Evolutionary conservation across 176 grass and related monocot species (phyloP), one percentile per base, ranked within the genome.

Genomic region (Cenchrus purpureus): DNA sequence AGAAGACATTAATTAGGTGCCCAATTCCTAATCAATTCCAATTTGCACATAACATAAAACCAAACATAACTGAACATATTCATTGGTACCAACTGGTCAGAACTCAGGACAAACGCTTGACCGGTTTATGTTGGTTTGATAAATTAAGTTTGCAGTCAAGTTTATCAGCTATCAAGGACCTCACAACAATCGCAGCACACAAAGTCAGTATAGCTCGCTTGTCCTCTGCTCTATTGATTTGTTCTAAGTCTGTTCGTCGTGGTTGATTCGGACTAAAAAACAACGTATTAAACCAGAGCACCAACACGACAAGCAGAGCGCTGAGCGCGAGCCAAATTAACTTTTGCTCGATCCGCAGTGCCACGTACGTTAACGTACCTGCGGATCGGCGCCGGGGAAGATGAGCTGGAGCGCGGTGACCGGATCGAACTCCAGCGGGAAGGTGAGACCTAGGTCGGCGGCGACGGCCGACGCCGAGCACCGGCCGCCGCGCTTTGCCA

Each of bases 401-500:
- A 86, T 78, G 67, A 86, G 88, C 60, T 79, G 79, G 10, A 90
- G 88, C 58, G 57, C 49, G 8, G 78, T 74, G 42, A 86, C 12
- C 1, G 88, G 84, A 11, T 90, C 79, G 51, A 67, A 73, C 11
- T 90, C 84, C 13, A 90, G 55, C 68, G 68, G 68, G 22, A 50
- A 52, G 58, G 59, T 83, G 12, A 86, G 10, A 15, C 79, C 84
- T 14, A 90, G 74, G 19, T 79, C 88, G 8, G 78, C 70, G 25
- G 20, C 73, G 4, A 32, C 68, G 0, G 73, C 28, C 11, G 69
- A 7, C 73, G 79, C 7, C 73, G 79, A 42, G 73, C 79, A 83
- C 58, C 88, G 73, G 4, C 84, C 84, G 28, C 88, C 84, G 28
- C 88, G 84, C 84, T 90, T 90, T 4, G 79, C 0, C 37, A 71